Evolutionary conservation across 2,329 filamentous ascomycete species (phyloP), one percentile per base, ranked within the genome.

Genomic region (Penicillium sp.): DNA sequence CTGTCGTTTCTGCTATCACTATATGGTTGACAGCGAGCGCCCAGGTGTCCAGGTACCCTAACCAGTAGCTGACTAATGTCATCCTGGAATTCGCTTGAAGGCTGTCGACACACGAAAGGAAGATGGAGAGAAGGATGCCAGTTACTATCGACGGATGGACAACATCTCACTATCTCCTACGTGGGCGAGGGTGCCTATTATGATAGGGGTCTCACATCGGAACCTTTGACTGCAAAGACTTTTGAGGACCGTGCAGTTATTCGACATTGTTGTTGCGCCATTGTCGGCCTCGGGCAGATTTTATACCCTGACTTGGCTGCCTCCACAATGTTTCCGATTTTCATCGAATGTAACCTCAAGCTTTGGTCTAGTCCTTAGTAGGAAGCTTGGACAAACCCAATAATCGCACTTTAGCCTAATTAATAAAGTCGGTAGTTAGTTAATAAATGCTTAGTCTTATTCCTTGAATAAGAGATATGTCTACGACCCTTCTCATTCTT

Each of bases 61-160:
- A 38, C 35, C 4, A 10, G 8, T 1, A 2, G 12, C 12, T 22
- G 21, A 15, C 12, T 15, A 38, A 38, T 24, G 35, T 19, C n/a
- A 38, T 38, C 12, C 19, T 29, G 9, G 6, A 3, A 12, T 24
- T 17, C 24, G 35, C 12, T 22, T 19, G 19, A 45, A 19, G 37
- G 45, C 26, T 43, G 29, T 48, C 22, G 45, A 48, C 22, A 42
- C 22, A 42, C 38, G 15, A 28, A 42, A 29, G 45, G 45, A 48
- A 48, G 38, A 48, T 29, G 38, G 29, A 9, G 22, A 37, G 26
- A 48, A 15, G 31, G 45, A 48, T n/a, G 38, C 45, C n/a, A 35
- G 38, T 21, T 48, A 48, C 38, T 43, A 37, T 48, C 6, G 13
- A 28, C 45, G 45, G 37, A 43, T 43, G 29, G 45, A 48, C 31